These are phyloP conservation scores for Mediolabrus comicus DNA, from an alignment of 108 stramenopile genomes.

Conservation along the genomic window DNA sequence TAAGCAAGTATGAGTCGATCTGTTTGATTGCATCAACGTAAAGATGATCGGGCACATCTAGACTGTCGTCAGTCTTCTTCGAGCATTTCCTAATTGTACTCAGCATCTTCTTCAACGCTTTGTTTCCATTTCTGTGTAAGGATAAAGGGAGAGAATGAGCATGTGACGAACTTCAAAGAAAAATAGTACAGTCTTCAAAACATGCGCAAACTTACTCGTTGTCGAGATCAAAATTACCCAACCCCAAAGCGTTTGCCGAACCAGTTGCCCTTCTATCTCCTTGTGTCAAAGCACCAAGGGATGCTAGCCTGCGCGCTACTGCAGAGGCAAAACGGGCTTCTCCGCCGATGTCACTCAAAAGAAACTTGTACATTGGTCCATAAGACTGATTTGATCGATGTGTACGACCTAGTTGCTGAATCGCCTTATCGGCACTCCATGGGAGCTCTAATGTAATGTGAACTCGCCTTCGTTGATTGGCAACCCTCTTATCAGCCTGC, in stretches of 20 bases:
- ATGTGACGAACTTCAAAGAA: neutral
- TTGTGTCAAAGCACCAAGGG: slow-evolving; percentile 59
- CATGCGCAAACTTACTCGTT: slow-evolving; percentile 4
- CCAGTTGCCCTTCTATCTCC: slow-evolving; percentile 48
- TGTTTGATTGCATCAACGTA: neutral
- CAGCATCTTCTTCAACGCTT: neutral
- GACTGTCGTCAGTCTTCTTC: neutral
- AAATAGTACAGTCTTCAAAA: neutral
- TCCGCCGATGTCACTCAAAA: slow-evolving; percentile 42
- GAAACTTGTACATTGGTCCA: slow-evolving; percentile 41
- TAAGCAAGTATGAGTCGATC: neutral
- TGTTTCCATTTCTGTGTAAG: neutral
- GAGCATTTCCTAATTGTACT: neutral
- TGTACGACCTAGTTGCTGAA: slow-evolving; percentile 63
- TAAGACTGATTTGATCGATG: slow-evolving; percentile 49
- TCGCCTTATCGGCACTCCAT: slow-evolving; percentile 68
- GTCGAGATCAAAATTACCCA: slow-evolving; percentile 11
- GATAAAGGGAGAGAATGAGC: neutral
- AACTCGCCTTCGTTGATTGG: slow-evolving; percentile 27
- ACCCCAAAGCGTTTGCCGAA: slow-evolving; percentile 10
- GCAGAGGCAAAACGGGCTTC: slow-evolving; percentile 58
- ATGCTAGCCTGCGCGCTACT: slow-evolving; percentile 55
- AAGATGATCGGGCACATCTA: neutral
- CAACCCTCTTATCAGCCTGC: slow-evolving; percentile 24
- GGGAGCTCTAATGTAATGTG: slow-evolving; percentile 71